A percentile compares a stretch with the other conserved stretches of the same genome.
Evolutionary conservation across 1,139 yeast genomes (phyloP).

Genomic region (Pneumocystis carinii): DNA sequence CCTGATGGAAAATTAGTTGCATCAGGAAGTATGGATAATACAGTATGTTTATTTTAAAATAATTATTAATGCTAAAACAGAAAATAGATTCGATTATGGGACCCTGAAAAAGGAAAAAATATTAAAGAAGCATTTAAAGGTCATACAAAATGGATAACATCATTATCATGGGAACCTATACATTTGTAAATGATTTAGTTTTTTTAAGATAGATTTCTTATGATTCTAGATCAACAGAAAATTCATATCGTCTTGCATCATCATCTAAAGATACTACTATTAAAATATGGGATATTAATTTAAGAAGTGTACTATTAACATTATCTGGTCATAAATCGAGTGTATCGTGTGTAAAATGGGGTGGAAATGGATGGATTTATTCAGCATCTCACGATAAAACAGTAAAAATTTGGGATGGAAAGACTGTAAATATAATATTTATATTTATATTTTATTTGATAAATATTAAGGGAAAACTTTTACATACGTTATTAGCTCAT

Average conservation of each 20-base stretch:
- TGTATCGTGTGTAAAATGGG: slow-evolving; percentile 93
- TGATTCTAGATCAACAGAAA: slow-evolving; percentile 25
- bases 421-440: slow-evolving; percentile 42
- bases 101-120: slow-evolving; percentile 55
- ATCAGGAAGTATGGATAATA: slow-evolving; percentile 90
- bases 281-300: slow-evolving; percentile 77
- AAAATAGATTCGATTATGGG: slow-evolving; percentile 50
- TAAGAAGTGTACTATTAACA: slow-evolving; percentile 48
- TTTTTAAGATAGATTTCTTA: neutral
- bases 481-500: slow-evolving; percentile 69
- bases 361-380: slow-evolving; percentile 73
- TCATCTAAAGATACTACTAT: slow-evolving; percentile 88
- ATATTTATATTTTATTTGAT: neutral
- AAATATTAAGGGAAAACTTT: slow-evolving; percentile 23
- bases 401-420: slow-evolving; percentile 80
- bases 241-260: slow-evolving; percentile 53
- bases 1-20: slow-evolving; percentile 87
- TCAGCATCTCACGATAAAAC: slow-evolving; percentile 93
- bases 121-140: slow-evolving; percentile 65
- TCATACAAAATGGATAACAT: slow-evolving; percentile 78
- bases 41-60: slow-evolving; percentile 27
- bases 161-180: slow-evolving; percentile 86
- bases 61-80: neutral
- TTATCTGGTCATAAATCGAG: slow-evolving; percentile 80
- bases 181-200: slow-evolving; percentile 32